Base-by-base conservation (phyloP, 768 basidiomycete genomes). In the Inosperma sp. region DNA sequence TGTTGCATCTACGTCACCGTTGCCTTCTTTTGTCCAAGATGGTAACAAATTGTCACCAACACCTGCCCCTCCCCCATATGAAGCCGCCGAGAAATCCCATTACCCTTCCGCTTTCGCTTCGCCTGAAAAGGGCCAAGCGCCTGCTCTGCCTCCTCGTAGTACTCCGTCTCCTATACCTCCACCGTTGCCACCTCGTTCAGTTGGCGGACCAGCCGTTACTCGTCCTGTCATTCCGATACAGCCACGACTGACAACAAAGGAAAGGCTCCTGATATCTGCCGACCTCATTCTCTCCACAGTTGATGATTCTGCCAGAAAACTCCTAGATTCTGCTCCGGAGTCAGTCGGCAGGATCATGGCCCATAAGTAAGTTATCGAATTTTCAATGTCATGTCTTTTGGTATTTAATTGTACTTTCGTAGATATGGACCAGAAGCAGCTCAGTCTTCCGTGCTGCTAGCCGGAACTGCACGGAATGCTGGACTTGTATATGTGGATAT, bases 401-500 rank as follows among this genome's bases (percentile, higher is more conserved):
- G 42, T 49, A 8, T 14, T 45, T 14, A 27, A 35, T 7, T 14
- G 27, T 50, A 54, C 22, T 30, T 29, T 9, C 42, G 30, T 29
- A 79, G 77, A 56, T 86, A 84, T 59, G 88, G 87, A 3, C 62
- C 76, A 0, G 81, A 84, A 44, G 84, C 82, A 6, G 83, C 73
- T 8, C 72, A 81, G 37, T 79, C 75, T 16, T 80, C 82, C 2
- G 65, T 75, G 42, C 67, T 86, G 46, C 68, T 84, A 51, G 79
- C 83, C 5, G 82, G 81, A 7, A 81, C 83, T 0, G 83, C 82
- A 27, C 72, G 79, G 53, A 89, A 90, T 65, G 80, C 87, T 12
- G 83, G 77, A 3, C 70, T 89, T 30, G 83, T 91, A 17, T 91
- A 89, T 65, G 76, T 90, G 33, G 88, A 90, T 62, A 75, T 85